These are phyloP conservation scores for Penicillium sp. DNA, from an alignment of 2,329 filamentous ascomycete species.

Conservation along the genomic window DNA sequence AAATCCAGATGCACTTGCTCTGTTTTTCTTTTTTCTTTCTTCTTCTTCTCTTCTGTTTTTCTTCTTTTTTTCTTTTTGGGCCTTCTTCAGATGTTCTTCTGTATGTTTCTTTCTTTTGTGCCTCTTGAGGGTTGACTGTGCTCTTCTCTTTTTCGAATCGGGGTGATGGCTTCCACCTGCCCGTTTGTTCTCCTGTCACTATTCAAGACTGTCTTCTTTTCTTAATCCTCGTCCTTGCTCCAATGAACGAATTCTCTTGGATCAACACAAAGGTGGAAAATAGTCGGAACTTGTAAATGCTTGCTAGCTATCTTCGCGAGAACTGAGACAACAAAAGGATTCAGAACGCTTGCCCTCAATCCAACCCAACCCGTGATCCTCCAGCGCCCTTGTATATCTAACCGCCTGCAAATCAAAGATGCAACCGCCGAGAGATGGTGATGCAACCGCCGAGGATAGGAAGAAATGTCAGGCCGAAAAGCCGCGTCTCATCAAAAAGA, in stretches of 20 bases:
- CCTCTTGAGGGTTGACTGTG: conserved; percentile 3
- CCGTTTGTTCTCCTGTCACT: conserved; percentile 16
- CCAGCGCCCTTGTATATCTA: conserved; percentile 24
- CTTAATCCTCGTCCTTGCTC: conserved; percentile 28
- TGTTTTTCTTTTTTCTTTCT: conserved; percentile 14
- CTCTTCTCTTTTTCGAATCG: conserved; percentile 17
- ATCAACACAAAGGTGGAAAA: conserved; percentile 37
- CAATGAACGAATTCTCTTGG: conserved; percentile 27
- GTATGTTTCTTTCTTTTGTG: conserved; percentile 13
- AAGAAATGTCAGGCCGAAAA: not conserved
- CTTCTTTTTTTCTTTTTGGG: conserved; percentile 16
- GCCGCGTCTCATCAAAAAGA: not conserved
- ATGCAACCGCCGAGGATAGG: conserved; percentile 5
- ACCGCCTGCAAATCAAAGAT: conserved; percentile 22
- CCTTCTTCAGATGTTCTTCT: conserved; percentile 12
- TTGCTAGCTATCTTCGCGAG: conserved; percentile 48
- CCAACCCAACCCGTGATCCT: conserved; percentile 29
- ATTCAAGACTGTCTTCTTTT: conserved; percentile 24
- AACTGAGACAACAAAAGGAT: conserved; percentile 36
- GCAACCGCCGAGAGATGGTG: not conserved
- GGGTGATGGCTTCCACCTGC: conserved; percentile 19
- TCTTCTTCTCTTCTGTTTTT: conserved; percentile 12
- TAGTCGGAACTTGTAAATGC: conserved; percentile 45
- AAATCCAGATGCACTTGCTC: conserved; percentile 1
- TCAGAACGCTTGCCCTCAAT: conserved; percentile 34